Percentiles rank a stretch among this genome's conserved stretches.
Evolutionary conservation across 148 eudicot species (phyloP).

Genomic region (Vaccinium macrocarpon): DNA sequence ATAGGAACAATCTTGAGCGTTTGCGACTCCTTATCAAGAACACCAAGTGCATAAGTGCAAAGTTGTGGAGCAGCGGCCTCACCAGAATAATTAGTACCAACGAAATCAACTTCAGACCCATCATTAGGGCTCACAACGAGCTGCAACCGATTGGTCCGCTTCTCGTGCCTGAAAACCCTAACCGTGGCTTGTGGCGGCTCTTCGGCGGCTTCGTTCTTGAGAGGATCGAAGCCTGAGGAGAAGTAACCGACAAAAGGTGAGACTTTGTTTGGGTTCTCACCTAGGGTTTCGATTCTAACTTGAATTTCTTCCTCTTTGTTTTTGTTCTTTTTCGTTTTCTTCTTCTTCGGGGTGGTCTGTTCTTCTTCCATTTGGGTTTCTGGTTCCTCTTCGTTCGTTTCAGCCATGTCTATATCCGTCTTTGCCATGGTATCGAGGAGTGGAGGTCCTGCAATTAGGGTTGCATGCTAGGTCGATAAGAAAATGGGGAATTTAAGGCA

Average conservation of each 20-base stretch:
- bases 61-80: conserved; percentile 61
- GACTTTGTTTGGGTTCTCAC: conserved; percentile 28
- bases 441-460: background rate
- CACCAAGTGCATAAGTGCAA: conserved; percentile 57
- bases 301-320: conserved; percentile 9
- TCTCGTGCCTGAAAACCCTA: conserved; percentile 32
- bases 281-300: conserved; percentile 29
- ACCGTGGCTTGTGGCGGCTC: conserved; percentile 20
- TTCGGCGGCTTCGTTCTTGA: background rate
- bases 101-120: conserved; percentile 44
- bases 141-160: conserved; percentile 42
- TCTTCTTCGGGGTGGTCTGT: background rate
- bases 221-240: conserved; percentile 58
- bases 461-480: background rate
- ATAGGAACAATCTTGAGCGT: conserved; percentile 61
- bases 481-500: background rate
- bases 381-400: conserved; percentile 13
- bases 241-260: conserved; percentile 60
- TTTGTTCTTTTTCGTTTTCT: conserved; percentile 16
- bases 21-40: conserved; percentile 53
- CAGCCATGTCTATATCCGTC: background rate
- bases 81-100: conserved; percentile 49
- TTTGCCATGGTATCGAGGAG: background rate
- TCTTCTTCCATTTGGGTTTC: conserved; percentile 24
- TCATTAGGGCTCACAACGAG: conserved; percentile 45